phyloP scores from a whole-genome alignment of 2,329 filamentous ascomycete species.

The Monascus ruber region DNA sequence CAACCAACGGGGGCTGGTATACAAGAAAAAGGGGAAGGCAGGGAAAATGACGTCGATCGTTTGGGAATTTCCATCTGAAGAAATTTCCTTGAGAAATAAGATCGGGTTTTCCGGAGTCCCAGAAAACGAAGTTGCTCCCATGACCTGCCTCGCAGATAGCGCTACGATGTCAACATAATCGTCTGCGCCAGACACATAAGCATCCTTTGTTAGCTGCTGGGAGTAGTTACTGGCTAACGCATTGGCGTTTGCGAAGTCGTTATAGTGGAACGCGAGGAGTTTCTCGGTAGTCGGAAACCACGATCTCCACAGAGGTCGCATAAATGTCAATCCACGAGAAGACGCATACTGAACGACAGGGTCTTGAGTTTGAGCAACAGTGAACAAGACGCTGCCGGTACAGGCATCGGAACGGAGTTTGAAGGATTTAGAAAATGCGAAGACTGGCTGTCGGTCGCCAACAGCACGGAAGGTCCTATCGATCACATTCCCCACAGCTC shows the following conservation, averaged over 20 bases:
- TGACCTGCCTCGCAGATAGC: conserved; percentile 65
- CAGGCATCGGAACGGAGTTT: conserved; percentile 32
- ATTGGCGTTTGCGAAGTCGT: conserved; percentile 56
- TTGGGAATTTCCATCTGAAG: conserved; percentile 73
- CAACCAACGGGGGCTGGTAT: conserved; percentile 71
- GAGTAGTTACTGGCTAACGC: conserved; percentile 63
- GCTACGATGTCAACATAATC: conserved; percentile 69
- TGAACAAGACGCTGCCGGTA: conserved; percentile 52
- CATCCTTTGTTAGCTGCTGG: conserved; percentile 56
- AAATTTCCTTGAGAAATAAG: conserved; percentile 76
- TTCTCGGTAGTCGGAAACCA: conserved; percentile 54
- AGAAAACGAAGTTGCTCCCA: conserved; percentile 66
- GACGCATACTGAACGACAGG: conserved; percentile 71
- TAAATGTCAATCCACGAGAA: conserved; percentile 61
- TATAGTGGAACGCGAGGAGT: conserved; percentile 65
- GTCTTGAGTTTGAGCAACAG: conserved; percentile 64
- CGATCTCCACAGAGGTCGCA: conserved; percentile 69
- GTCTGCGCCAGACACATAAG: conserved; percentile 59
- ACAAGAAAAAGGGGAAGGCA: conserved; percentile 74
- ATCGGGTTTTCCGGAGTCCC: conserved; percentile 60
- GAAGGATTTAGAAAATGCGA: conserved; percentile 64
- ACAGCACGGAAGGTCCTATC: conserved; percentile 58
- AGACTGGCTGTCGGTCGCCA: conserved; percentile 69
- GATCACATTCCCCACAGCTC: conserved; percentile 53
- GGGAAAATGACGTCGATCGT: conserved; percentile 84